Evolutionary conservation across 2,329 filamentous ascomycete species (phyloP).

Genomic region (Berkeleyomyces basicola): DNA sequence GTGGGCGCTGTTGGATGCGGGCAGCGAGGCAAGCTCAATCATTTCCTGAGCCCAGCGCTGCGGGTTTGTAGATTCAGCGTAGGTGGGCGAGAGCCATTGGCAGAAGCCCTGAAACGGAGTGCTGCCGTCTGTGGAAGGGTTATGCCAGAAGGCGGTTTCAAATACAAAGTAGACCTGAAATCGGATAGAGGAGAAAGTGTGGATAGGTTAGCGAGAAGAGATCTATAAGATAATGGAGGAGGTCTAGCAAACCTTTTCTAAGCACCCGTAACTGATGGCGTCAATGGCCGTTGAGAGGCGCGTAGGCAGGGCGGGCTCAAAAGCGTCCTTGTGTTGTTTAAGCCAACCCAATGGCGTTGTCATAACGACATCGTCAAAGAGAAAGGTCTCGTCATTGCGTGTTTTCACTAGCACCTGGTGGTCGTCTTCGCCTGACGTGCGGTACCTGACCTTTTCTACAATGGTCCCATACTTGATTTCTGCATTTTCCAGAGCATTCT

Average conservation of each 20-base stretch:
- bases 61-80: slow-evolving; percentile 45
- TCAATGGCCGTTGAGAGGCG: slow-evolving; percentile 43
- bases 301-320: slow-evolving; percentile 41
- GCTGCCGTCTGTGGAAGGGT: slow-evolving; percentile 19
- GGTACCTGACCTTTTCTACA: slow-evolving; percentile 7
- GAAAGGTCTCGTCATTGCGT: slow-evolving; percentile 17
- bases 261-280: slow-evolving; percentile 50
- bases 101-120: slow-evolving; percentile 45
- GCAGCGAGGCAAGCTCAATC: slow-evolving; percentile 57
- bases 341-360: slow-evolving; percentile 55
- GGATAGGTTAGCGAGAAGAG: background rate
- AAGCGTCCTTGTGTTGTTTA: slow-evolving; percentile 39
- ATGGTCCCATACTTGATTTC: slow-evolving; percentile 25
- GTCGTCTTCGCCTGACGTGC: background rate
- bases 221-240: background rate
- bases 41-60: slow-evolving; percentile 57
- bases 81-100: slow-evolving; percentile 57
- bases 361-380: slow-evolving; percentile 52
- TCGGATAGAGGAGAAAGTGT: background rate
- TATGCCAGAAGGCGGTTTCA: slow-evolving; percentile 55
- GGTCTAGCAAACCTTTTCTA: slow-evolving; percentile 44
- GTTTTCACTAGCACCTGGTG: background rate
- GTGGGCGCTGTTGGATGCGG: slow-evolving; percentile 36
- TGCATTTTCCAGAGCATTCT: slow-evolving; percentile 37
- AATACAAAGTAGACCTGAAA: slow-evolving; percentile 48